These are phyloP conservation scores for Pseudovirgaria hyperparasitica DNA, from an alignment of 2,329 filamentous ascomycete genomes.

Conservation along the genomic window DNA sequence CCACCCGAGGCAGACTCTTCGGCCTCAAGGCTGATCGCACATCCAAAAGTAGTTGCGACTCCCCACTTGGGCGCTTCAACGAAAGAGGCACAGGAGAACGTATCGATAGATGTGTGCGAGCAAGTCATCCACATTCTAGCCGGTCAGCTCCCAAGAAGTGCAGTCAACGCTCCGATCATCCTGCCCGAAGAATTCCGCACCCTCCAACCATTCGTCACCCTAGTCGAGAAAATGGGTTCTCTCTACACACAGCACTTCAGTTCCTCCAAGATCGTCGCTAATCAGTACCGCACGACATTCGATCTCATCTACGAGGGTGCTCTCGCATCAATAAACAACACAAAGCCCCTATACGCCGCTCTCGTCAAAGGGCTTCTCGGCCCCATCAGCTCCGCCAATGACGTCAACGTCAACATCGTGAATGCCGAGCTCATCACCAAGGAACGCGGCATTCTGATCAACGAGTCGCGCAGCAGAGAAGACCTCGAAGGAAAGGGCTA, in stretches of 20 bases:
- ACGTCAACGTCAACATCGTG: constrained; percentile 66
- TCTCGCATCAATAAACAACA: constrained; percentile 57
- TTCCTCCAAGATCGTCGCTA: constrained; percentile 9
- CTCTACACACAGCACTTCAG: constrained; percentile 68
- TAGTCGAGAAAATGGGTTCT: constrained; percentile 68
- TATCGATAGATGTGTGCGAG: constrained; percentile 69
- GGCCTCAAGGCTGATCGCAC: constrained; percentile 50
- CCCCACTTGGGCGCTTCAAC: constrained; percentile 73
- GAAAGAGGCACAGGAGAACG: constrained; percentile 72
- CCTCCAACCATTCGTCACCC: constrained; percentile 60
- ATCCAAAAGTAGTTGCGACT: constrained; percentile 62
- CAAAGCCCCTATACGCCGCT: constrained; percentile 65
- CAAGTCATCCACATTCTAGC: constrained; percentile 63
- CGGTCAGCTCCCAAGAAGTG: constrained; percentile 60
- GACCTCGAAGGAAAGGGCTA: constrained; percentile 49
- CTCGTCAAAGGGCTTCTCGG: constrained; percentile 64
- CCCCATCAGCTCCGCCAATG: constrained; percentile 54
- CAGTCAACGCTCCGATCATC: constrained; percentile 73
- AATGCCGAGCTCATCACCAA: constrained; percentile 65
- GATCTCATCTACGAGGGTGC: constrained; percentile 69
- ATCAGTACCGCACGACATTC: constrained; percentile 51
- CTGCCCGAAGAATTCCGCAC: constrained; percentile 69
- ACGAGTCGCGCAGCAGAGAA: constrained; percentile 56
- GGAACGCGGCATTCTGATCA: constrained; percentile 66
- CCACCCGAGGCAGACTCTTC: constrained; percentile 48